Base-by-base conservation (phyloP, 371 early-diverging fungal species). In the Umbelopsis sp. region DNA sequence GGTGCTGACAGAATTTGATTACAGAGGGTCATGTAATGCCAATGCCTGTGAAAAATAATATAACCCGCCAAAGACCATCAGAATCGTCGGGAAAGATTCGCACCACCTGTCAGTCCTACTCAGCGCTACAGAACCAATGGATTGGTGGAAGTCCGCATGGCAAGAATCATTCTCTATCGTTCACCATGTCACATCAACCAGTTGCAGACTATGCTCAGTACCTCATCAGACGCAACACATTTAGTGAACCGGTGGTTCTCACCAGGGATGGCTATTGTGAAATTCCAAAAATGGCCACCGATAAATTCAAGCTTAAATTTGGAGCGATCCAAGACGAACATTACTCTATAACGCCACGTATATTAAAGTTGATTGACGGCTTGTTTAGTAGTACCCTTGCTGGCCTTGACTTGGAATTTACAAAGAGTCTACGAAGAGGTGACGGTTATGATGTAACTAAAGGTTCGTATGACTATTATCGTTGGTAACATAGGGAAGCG, bases 11-110 rank as follows among this genome's bases (percentile, higher is more conserved):
- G 22, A 50, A 14, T 53, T 9, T 46, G 3, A 32, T 5, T 48
- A 7, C 70, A 90, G 95, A 95, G 82, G 95, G 93, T 1, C 95
- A 95, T 76, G 74, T 91, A 18, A 74, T 95, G 6, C 75, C 82
- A 71, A 63, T 83, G 71, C 64, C 75, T 50, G 35, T 62, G 66
- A 50, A 25, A 37, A n/a, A 6, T 18, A 1, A 48, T 37, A 46
- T 37, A 25, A 24, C 63, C 12, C 3, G 10, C 50, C 32, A 22
- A 14, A 37, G 22, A 44, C 24, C 4, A 35, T 46, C 2, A 25
- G 16, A 8, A 22, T 44, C n/a, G 22, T 46, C 35, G 51, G 25
- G 45, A 48, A 65, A 37, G 50, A 22, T 37, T 14, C 25, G 37
- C 12, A 35, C 45, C 32, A 44, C 66, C 35, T 50, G 48, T 29